Evolutionary conservation across 768 basidiomycete species (phyloP), one percentile per base, ranked within the genome.

Genomic region (Antrodiella citrinella): DNA sequence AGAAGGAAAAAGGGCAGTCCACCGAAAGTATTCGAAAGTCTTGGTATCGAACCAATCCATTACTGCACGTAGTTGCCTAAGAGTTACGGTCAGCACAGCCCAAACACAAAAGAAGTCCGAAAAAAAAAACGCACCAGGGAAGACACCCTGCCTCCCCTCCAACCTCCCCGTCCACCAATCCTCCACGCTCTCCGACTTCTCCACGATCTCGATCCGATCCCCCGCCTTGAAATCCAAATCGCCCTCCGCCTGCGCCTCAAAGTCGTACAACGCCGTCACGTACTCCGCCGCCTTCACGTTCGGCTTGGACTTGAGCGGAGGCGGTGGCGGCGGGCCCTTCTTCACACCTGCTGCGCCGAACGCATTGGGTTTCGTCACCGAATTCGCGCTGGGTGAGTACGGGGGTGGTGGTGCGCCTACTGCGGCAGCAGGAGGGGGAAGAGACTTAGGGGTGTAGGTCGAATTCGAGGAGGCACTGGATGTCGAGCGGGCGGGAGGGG

Each of bases 101-200:
- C 35, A 38, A 38, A 10, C 18, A 10, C 35, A 38, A 38, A n/a
- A n/a, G n/a, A n/a, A n/a, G n/a, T n/a, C n/a, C n/a, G n/a, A n/a
- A n/a, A n/a, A n/a, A n/a, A n/a, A 41, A 25, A 18, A 69, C 67
- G 63, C 69, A 78, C 88, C 90, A 49, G 94, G 95, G 69, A 97
- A 97, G 13, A 93, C 86, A 5, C 94, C 94, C 63, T 90, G 80
- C 54, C 65, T 64, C 4, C 92, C 92, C 56, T 90, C 82, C 57
- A 95, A 48, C 59, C 79, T 76, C 4, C 95, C 94, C 22, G 93
- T 96, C 95, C 95, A 98, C 94, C 94, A 97, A 62, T 98, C 94
- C 63, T 98, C 91, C 22, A 83, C 63, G 59, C 82, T 93, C 4
- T 77, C 78, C 15, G 85, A 83, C 66, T 79, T 80, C 66, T 93